Evolutionary conservation across 768 basidiomycete genomes (phyloP).

Genomic region (Daedaleopsis sinensis): DNA sequence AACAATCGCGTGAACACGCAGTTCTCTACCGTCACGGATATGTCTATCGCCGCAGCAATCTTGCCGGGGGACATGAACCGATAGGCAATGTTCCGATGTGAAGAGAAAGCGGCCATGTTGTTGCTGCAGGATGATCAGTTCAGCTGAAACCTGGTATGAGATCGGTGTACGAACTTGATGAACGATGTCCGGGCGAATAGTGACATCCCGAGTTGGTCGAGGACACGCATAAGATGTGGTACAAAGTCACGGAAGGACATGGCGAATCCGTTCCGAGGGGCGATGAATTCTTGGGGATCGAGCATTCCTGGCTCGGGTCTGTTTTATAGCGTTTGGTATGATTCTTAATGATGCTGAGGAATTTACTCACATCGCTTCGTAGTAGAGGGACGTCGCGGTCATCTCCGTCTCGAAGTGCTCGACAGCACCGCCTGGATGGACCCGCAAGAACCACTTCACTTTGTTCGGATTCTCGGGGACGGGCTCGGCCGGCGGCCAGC

Average conservation of each 20-base stretch:
- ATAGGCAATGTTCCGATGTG: slow-evolving; percentile 87
- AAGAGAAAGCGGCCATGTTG: slow-evolving; percentile 72
- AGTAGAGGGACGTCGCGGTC: slow-evolving; percentile 80
- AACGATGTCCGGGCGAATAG: slow-evolving; percentile 81
- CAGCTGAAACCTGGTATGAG: slow-evolving; percentile 4
- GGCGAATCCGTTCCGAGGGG: slow-evolving; percentile 82
- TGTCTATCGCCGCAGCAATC: slow-evolving; percentile 86
- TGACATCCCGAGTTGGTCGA: slow-evolving; percentile 85
- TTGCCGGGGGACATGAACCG: slow-evolving; percentile 81
- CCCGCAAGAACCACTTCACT: slow-evolving; percentile 81
- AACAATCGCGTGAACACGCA: slow-evolving; percentile 85
- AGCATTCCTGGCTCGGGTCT: slow-evolving; percentile 81
- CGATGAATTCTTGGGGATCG: slow-evolving; percentile 78
- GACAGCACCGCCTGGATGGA: slow-evolving; percentile 82
- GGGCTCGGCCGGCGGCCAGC: slow-evolving; percentile 79
- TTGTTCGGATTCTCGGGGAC: slow-evolving; percentile 57
- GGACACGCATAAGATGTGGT: slow-evolving; percentile 77
- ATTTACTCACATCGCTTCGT: slow-evolving; percentile 75
- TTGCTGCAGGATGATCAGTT: slow-evolving; percentile 46
- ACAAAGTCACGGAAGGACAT: slow-evolving; percentile 84
- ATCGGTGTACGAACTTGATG: slow-evolving; percentile 60
- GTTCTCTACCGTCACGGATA: slow-evolving; percentile 78
- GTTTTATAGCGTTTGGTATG: not conserved
- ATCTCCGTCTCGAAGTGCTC: slow-evolving; percentile 87
- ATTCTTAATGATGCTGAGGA: not conserved